Base-by-base conservation (phyloP, 768 basidiomycete species). In the Tylopilus rubrobrunneus region DNA sequence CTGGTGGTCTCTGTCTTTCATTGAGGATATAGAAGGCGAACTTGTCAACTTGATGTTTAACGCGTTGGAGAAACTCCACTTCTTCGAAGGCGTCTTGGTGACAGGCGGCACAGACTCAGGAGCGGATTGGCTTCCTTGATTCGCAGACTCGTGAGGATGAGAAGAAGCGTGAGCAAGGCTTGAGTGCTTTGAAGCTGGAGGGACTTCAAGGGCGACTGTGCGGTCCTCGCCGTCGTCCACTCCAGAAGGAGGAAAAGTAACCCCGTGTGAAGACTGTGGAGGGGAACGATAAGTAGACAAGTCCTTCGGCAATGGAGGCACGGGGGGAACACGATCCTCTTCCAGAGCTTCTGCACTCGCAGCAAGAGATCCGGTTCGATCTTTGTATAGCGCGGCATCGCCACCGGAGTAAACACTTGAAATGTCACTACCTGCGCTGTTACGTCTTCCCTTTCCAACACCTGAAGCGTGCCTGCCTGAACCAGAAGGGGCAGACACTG, bases 61-160 rank as follows among this genome's bases (percentile, higher is more conserved):
- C 23, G 88, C 89, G 57, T 80, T 87, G n/a, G 89, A 88, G 68
- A 95, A 89, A 67, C 92, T 94, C 92, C 92, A 95, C 71, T 95
- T 95, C 80, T 93, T 94, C n/a, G 89, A 91, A 33, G 92, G 91
- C 3, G 89, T 88, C 73, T 89, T 89, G 48, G 78, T 74, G 41
- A 78, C 73, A 15, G 73, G 64, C 39, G 84, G 76, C 14, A 64
- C 59, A 51, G 78, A 71, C 53, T 82, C 78, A 29, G 75, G 68
- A 49, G 73, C 60, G 67, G 71, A 58, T 52, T 65, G 68, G 72
- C 75, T 64, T 60, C 67, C 64, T 67, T 61, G 61, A 65, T 72
- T 62, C 41, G 65, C 61, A 53, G 73, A 71, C 49, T 76, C 75
- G 49, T 78, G 72, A 52, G 71, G 70, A 62, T 63, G 74, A 50